phyloP scores from a whole-genome alignment of 306 rosid species.

The Abrus pulchellus region DNA sequence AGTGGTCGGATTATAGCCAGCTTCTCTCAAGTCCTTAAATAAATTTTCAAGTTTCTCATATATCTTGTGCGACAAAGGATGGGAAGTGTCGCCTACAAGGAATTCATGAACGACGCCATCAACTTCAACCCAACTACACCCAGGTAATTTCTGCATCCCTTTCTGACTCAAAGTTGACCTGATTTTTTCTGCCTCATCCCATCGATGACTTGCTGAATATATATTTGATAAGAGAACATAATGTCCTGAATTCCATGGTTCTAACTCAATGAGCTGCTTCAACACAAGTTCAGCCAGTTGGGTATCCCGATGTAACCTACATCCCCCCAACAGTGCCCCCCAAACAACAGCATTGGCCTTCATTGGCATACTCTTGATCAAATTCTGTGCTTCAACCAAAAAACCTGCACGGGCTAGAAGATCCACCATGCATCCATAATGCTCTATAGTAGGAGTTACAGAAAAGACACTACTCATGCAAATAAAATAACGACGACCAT shows the following conservation, averaged over 20 bases:
- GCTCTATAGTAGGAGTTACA: slow-evolving; percentile 72
- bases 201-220: slow-evolving; percentile 69
- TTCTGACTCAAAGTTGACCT: slow-evolving; percentile 65
- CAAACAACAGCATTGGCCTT: slow-evolving; percentile 70
- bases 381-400: slow-evolving; percentile 65
- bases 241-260: slow-evolving; percentile 86
- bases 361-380: slow-evolving; percentile 73
- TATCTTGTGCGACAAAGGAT: slow-evolving; percentile 66
- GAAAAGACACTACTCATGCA: slow-evolving; percentile 58
- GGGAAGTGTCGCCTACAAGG: slow-evolving; percentile 76
- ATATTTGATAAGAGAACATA: slow-evolving; percentile 78
- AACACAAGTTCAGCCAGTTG: slow-evolving; percentile 67
- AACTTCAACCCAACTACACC: slow-evolving; percentile 79
- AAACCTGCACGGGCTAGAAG: slow-evolving; percentile 78
- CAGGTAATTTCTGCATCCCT: slow-evolving; percentile 71
- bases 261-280: slow-evolving; percentile 72
- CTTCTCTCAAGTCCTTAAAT: slow-evolving; percentile 68
- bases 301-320: slow-evolving; percentile 70
- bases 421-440: slow-evolving; percentile 84
- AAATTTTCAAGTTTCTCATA: slow-evolving; percentile 68
- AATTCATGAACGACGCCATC: slow-evolving; percentile 71
- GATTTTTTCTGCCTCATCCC: slow-evolving; percentile 73
- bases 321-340: slow-evolving; percentile 80
- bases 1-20: slow-evolving; percentile 76
- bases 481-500: slow-evolving; percentile 68